Base-by-base conservation (phyloP, 768 basidiomycete genomes). In the Kwoniella botswanensis region DNA sequence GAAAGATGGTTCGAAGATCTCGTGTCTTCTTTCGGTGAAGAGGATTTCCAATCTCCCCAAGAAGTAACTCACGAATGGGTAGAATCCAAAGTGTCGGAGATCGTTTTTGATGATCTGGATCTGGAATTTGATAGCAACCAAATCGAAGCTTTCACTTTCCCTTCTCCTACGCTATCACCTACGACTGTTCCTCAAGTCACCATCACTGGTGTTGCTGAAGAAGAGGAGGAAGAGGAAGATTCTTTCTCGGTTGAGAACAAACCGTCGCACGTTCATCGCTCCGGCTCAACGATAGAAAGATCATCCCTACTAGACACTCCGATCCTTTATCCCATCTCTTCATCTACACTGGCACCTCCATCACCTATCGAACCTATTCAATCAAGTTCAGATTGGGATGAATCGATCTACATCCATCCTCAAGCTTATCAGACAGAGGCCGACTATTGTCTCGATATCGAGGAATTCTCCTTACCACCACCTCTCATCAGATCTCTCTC, bases 1-100 rank as follows among this genome's bases (percentile, higher is more conserved):
- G 69, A 76, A 50, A 70, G 68, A 56, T 80, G 79, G 79, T 80
- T 80, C 46, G 76, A 80, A 56, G 75, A 78, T 12, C 69, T 80
- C 26, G 18, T 78, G 10, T 67, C 71, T 22, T 73, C 57, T 17
- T 59, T 80, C 6, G 79, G 79, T 17, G 76, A 78, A 26, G 78
- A 76, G 18, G 57, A 65, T 18, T 29, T 67, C 22, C 61, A 58
- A 11, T 41, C 41, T 18, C 59, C 6, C 12, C 42, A 29, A 5
- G 65, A 55, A n/a, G 21, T 41, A n/a, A 35, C 35, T 35, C 73
- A 74, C 65, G 76, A 78, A 57, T 78, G 76, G 76, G 68, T 67
- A 43, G 76, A 78, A 59, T 75, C 74, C 3, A 50, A 50, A 9
- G 76, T 78, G 13, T 68, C 68, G 0, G 62, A 53, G 17, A 50